Base-by-base conservation (phyloP, 2,329 filamentous ascomycete genomes). In the Pseudocercospora crystallina region DNA sequence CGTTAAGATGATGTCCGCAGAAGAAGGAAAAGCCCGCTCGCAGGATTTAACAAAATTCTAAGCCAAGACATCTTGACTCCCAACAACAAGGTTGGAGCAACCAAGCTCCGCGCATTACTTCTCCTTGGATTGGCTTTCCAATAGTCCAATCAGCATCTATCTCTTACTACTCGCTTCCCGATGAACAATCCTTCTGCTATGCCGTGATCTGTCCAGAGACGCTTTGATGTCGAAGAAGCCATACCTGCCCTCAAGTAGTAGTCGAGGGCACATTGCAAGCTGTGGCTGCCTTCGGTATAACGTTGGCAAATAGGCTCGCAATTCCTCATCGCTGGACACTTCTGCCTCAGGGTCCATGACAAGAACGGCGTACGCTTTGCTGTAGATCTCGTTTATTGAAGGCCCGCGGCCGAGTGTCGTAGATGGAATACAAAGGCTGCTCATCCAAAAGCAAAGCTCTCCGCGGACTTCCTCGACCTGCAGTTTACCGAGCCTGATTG, bases 381-480 rank as follows among this genome's bases (percentile, higher is more conserved):
- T 11, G 26, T 53, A 49, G 20, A 53, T 43, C 5, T 50, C 43
- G 5, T 32, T 31, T 11, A 45, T 5, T 14, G 11, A 32, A 4
- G 40, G 26, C 7, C 20, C 20, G 20, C 20, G 20, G 20, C 8
- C 11, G 12, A 29, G 20, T 26, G 8, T 35, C 35, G 20, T 26
- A 26, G 20, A 26, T 26, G 50, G 43, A 31, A 43, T 17, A 35
- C 54, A 57, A 8, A 57, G 47, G 10, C 37, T 35, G 5, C 45
- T 38, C 34, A 51, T 41, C 50, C 51, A 54, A 38, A 57, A 54
- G 42, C 54, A 57, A 14, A 57, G 34, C 32, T 52, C 54, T 11
- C 41, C 33, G 15, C 48, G 47, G 2, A 51, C 49, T 32, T 57
- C 50, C 31, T 53, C 43, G 8, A 57, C 46, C 9, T 57, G 51